Percentiles rank a stretch among this genome's conserved stretches.
Conservation (phyloP, 1,284 basidiomycete species). For the Gymnopus androsaceus region DNA sequence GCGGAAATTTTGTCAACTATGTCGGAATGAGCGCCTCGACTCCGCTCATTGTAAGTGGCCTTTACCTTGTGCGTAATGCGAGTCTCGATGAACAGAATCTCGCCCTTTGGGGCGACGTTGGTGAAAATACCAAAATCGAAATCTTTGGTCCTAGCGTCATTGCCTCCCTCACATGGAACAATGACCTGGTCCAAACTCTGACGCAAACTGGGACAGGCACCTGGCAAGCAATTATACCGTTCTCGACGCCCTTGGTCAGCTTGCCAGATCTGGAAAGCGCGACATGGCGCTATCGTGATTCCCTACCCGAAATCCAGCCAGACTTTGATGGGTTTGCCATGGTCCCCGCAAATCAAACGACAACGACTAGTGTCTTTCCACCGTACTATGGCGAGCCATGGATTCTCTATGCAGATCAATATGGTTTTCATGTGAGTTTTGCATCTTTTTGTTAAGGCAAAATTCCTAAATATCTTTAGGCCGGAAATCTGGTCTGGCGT, state of each 20-base stretch:
- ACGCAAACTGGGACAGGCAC: slow-evolving; percentile 9
- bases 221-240: background rate
- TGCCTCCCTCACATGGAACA: slow-evolving; percentile 70
- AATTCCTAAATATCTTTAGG: too few relatives aligned
- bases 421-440: slow-evolving; percentile 62
- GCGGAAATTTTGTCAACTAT: slow-evolving; percentile 39
- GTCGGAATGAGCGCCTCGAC: slow-evolving; percentile 53
- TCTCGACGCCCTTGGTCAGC: background rate
- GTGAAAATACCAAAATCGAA: slow-evolving; percentile 40
- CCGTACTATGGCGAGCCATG: slow-evolving; percentile 72
- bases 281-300: slow-evolving; percentile 71
- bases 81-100: slow-evolving; percentile 39
- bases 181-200: slow-evolving; percentile 40
- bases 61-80: slow-evolving; percentile 29
- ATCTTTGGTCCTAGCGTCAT: slow-evolving; percentile 57
- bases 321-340: slow-evolving; percentile 63
- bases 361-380: slow-evolving; percentile 68
- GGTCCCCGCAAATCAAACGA: slow-evolving; percentile 67
- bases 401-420: slow-evolving; percentile 78
- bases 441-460: too few relatives aligned
- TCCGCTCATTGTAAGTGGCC: slow-evolving; percentile 29
- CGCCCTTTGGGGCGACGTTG: slow-evolving; percentile 48
- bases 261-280: slow-evolving; percentile 31
- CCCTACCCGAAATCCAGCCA: slow-evolving; percentile 64
- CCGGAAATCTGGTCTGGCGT: background rate